Conservation (phyloP, 129 eudicot species). For the carrot (Daucus carota) region DH1_v3.0 NC_030389.2:2151501-2152000, state of each 20-base stretch:
- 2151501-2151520: neutral
- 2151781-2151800: conserved; percentile 97
- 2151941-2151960: neutral
- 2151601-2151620: neutral
- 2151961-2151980: neutral
- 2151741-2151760: conserved; percentile 92
- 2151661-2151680: neutral
- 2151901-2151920: neutral
- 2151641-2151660: neutral
- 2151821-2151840: neutral
- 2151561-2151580: neutral
- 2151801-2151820: conserved; percentile 29
- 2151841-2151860: neutral
- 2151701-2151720: conserved; percentile 43
- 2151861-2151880: no score
- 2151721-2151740: conserved; percentile 90
- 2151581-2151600: neutral
- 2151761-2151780: conserved; percentile 92
- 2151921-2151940: neutral
- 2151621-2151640: neutral
- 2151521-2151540: no score
- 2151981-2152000: neutral
- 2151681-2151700: neutral
- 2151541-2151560: neutral
- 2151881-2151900: neutral